These are phyloP conservation scores for Phtheirospermum japonicum DNA, from an alignment of 257 asterid genomes.

Conservation along the genomic window DNA sequence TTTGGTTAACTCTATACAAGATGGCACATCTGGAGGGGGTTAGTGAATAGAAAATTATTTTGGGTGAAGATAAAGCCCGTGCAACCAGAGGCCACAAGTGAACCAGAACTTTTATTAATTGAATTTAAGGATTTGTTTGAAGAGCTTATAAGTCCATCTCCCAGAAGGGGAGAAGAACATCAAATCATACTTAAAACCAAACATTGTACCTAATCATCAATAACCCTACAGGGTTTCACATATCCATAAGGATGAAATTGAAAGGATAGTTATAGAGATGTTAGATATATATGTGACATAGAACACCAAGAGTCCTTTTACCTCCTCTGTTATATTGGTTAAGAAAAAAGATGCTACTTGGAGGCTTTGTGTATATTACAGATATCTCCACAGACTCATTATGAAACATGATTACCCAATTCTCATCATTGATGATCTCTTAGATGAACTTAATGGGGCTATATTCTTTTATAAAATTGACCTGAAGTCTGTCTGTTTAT, in stretches of 20 bases:
- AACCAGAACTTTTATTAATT: not conserved
- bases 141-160: not conserved
- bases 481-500: too few species aligned
- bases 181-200: not conserved
- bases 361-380: not conserved
- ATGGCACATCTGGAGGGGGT: too few species aligned
- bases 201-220: not conserved
- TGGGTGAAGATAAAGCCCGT: too few species aligned
- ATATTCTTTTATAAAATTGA: too few species aligned
- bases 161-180: not conserved
- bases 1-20: too few species aligned
- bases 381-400: not conserved
- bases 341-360: not conserved
- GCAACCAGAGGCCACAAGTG: too few species aligned
- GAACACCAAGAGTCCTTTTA: not conserved
- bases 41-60: too few species aligned
- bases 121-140: not conserved
- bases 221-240: not conserved
- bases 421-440: too few species aligned
- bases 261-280: too few species aligned
- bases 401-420: too few species aligned
- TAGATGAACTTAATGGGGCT: too few species aligned
- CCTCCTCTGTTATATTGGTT: not conserved
- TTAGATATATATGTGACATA: not conserved
- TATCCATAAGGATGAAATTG: not conserved